phyloP scores from a whole-genome alignment of 1,284 basidiomycete genomes.

The Leucoagaricus sp. region DNA sequence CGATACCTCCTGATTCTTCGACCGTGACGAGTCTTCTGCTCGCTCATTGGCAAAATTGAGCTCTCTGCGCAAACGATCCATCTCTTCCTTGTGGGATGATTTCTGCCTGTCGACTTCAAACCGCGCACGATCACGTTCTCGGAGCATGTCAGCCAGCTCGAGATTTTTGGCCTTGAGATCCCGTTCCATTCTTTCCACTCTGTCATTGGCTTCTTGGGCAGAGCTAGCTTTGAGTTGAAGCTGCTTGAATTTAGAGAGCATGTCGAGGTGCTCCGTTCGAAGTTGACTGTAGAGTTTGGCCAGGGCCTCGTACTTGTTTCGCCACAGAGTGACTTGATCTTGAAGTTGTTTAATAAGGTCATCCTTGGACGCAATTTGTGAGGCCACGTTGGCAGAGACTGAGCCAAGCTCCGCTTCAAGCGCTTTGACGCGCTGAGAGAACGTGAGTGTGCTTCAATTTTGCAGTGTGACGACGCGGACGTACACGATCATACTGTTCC shows the following conservation, averaged over 20 bases:
- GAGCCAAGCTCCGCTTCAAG: constrained; percentile 90
- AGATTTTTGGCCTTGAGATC: constrained; percentile 98
- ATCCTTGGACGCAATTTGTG: constrained; percentile 92
- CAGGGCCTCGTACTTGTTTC: constrained; percentile 98
- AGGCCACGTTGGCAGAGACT: constrained; percentile 79
- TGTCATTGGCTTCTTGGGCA: constrained; percentile 98
- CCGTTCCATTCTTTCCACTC: constrained; percentile 99
- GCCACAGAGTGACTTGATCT: constrained; percentile 96
- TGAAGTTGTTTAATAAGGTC: constrained; percentile 95
- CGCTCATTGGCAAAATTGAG: constrained; percentile 97
- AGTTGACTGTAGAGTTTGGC: constrained; percentile 99
- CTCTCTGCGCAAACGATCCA: constrained; percentile 92
- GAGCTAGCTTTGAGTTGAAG: constrained; percentile 98
- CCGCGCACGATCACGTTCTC: constrained; percentile 93
- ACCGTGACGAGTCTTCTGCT: constrained; percentile 90
- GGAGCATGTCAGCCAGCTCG: constrained; percentile 98
- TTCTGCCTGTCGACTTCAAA: constrained; percentile 98
- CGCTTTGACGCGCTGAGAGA: constrained; percentile 85
- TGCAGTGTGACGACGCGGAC: constrained; percentile 30
- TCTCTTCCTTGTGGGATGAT: constrained; percentile 92
- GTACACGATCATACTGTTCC: constrained; percentile 94
- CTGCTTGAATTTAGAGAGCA: constrained; percentile 96
- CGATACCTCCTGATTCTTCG: constrained; percentile 93
- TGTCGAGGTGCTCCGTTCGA: constrained; percentile 95
- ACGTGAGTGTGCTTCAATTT: constrained; percentile 7